Base-by-base conservation (phyloP, 2,329 filamentous ascomycete genomes). In the Alternaria rosae region DNA sequence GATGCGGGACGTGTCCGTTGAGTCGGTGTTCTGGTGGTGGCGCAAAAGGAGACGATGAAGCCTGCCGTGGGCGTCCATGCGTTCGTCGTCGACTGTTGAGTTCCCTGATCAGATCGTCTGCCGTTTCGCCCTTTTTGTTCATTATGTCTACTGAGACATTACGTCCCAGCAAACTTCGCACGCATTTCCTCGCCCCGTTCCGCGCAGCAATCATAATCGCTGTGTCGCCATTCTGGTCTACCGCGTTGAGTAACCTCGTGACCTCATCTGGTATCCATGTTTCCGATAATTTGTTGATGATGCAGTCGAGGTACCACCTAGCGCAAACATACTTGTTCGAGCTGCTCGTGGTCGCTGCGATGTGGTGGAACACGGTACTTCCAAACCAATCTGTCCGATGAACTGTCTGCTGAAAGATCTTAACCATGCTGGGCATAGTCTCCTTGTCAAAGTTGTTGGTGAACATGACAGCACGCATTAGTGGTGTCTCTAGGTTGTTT, bases 371-470 rank as follows among this genome's bases (percentile, higher is more conserved):
- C 54, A 97, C 92, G 0, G 93, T 97, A 63, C 91, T 91, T 12
- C 92, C 91, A 53, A 90, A 90, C 78, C 88, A 89, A 76, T 99
- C 95, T 21, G 91, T 87, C 61, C 88, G 88, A 55, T 91, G 89
- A 41, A 97, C 89, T 0, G 94, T 97, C 38, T 90, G 88, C 54
- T 94, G 89, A 5, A 99, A 86, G 66, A 97, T 88, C 68, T 91
- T 91, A 71, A 97, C 88, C 58, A 99, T 89, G 21, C 87, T 86
- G 0, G 93, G 91, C 81, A 98, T 97, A 1, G 92, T 94, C 69
- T 93, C 88, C 81, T 95, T 97, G 78, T 98, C 95, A 78, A 90
- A 95, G 77, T 95, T 97, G 79, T 99, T 99, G 47, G 94, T 98
- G 79, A 98, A 99, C 76, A 96, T 88, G 58, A 98, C 94, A 6